Base-by-base conservation (phyloP, 2,329 filamentous ascomycete species). In the Ophiostoma perfectum region DNA sequence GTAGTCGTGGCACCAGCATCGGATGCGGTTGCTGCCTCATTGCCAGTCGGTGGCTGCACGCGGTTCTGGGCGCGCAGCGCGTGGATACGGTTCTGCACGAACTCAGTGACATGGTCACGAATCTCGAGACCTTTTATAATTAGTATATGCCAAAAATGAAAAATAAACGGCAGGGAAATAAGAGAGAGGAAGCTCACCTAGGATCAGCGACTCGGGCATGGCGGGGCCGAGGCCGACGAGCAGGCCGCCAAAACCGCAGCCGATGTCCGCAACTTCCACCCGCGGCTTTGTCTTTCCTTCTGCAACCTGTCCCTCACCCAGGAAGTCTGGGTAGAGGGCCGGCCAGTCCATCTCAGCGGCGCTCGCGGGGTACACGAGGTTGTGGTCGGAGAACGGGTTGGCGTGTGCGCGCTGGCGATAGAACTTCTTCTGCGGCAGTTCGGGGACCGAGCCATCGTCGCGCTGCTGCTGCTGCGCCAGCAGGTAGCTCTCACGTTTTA, bases 371-470 rank as follows among this genome's bases (percentile, higher is more conserved):
- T 99, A 99, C 75, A 85, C 84, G 76, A 99, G 82, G 69, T 86
- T 82, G 81, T 99, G 95, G 75, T 99, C 95, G 2, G 94, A 97
- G 80, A 99, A 99, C 6, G 94, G 93, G 81, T 99, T 99, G 71
- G 95, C 95, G 80, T 99, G 95, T 49, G 95, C 95, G 78, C 95
- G 87, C 79, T 99, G 95, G 68, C 95, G 88, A 78, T 97, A 99
- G 81, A 95, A 97, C 81, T 91, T 94, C 83, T 99, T 99, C 79
- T 92, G 90, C 9, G 95, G 95, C 74, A 97, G 80, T 74, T 87
- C 84, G 7, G 86, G 79, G 52, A 80, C 79, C 36, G 79, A 81
- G 75, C 84, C 81, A 71, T 84, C 80, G 49, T 69, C 70, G 41
- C 64, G 67, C 67, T 80, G 79, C 66, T 83, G 82, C 67, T 81